These are phyloP conservation scores for Chlorociboria aeruginascens DNA, from an alignment of 495 filamentous ascomycete species.

Conservation along the genomic window DNA sequence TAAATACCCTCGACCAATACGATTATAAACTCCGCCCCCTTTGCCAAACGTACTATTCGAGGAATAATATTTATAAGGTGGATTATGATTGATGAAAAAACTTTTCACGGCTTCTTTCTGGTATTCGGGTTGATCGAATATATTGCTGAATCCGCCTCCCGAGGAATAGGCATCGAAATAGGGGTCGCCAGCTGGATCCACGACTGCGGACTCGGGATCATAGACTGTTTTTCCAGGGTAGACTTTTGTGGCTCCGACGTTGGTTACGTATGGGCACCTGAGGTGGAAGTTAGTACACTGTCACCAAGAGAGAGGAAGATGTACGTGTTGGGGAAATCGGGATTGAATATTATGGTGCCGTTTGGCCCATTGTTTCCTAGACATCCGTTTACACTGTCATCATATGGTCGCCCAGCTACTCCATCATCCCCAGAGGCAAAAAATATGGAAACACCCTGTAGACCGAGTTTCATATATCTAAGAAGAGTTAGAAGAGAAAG, in stretches of 20 bases:
- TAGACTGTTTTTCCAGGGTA: constrained; percentile 12
- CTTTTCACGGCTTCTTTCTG: constrained; percentile 38
- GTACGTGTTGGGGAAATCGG: constrained; percentile 10
- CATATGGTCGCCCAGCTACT: constrained; percentile 21
- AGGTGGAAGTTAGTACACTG: constrained; percentile 25
- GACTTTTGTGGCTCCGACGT: constrained; percentile 27
- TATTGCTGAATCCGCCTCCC: constrained; percentile 60
- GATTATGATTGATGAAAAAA: constrained; percentile 38
- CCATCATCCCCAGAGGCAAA: constrained; percentile 29
- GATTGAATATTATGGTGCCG: constrained; percentile 3
- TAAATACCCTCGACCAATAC: constrained; percentile 15
- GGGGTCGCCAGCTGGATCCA: constrained; percentile 11
- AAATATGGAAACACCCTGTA: constrained; percentile 27
- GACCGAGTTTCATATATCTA: constrained; percentile 26
- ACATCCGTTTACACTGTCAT: constrained; percentile 14
- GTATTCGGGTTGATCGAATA: constrained; percentile 46
- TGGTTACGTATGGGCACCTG: constrained; percentile 30
- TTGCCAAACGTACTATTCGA: constrained; percentile 45
- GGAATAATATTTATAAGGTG: constrained; percentile 22
- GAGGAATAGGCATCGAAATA: constrained; percentile 22
- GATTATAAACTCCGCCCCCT: constrained; percentile 34
- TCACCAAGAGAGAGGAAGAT: constrained; percentile 13
- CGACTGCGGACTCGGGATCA: constrained; percentile 23
- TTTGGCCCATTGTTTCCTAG: constrained; percentile 2
- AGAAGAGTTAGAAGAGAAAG: background rate